Base-by-base conservation (phyloP, 2,329 filamentous ascomycete genomes). In the Pyricularia grisea region DNA sequence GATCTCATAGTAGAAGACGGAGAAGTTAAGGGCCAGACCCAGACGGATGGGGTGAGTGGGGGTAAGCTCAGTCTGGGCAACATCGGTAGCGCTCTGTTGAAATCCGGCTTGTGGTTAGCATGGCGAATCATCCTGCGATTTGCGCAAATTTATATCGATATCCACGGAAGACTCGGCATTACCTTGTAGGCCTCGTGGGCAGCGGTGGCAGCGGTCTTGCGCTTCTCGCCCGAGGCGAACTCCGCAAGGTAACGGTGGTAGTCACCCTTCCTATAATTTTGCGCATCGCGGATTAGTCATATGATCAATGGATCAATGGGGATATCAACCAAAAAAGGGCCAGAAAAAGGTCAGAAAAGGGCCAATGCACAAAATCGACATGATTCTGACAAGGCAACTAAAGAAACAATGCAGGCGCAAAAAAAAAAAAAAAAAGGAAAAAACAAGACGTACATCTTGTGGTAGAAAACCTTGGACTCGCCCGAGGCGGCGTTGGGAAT, bases 1-100 rank as follows among this genome's bases (percentile, higher is more conserved):
- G 81, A 98, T 99, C 89, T 99, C 92, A 82, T 99, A 99, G 90
- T 98, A 98, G 88, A 97, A 98, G 78, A 97, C 94, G 74, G 94
- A 97, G 87, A 96, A 96, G 90, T 97, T 97, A 74, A 97, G 87
- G 76, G 93, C 93, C 74, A 97, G 89, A 80, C 93, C 93, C 73
- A 97, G 91, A 78, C 93, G 92, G 83, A 96, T 97, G 78, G 93
- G 93, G 87, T 97, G 93, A 70, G 93, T 97, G 72, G 93, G 93
- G 72, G 93, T 90, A 75, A 97, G 89, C 81, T 95, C 92, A 75
- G 92, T 94, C 80, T 92, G 88, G 72, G 93, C 92, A 77, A 97
- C 92, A 81, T 96, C 92, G 78, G 92, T 96, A 77, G 93, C 92
- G 84, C 98, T 50, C 42, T 50, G 42, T 50, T 50, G 17, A 50